These are phyloP conservation scores for Arabis alpina DNA, from an alignment of 345 rosid species.

Conservation along the genomic window DNA sequence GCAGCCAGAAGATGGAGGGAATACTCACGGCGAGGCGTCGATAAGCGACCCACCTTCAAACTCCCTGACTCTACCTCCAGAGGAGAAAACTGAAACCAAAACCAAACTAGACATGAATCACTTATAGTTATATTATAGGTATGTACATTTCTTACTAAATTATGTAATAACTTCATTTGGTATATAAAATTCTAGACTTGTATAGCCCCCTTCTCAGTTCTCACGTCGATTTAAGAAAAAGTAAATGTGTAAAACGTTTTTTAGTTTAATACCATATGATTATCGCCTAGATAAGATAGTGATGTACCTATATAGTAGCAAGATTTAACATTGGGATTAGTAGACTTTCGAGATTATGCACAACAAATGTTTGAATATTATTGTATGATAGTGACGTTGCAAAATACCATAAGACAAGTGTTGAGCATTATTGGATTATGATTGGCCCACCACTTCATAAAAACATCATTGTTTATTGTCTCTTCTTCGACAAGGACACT, in stretches of 20 bases:
- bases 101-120: constrained; percentile 10
- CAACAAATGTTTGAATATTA: not conserved
- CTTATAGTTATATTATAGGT: constrained; percentile 19
- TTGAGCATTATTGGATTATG: constrained; percentile 19
- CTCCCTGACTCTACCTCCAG: constrained; percentile 71
- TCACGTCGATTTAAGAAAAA: not conserved
- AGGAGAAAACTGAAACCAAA: constrained; percentile 48
- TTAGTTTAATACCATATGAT: not conserved
- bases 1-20: constrained; percentile 96
- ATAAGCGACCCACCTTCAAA: constrained; percentile 75
- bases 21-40: constrained; percentile 83
- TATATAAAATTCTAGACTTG: not conserved
- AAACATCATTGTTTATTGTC: constrained; percentile 1
- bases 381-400: not conserved
- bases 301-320: no score
- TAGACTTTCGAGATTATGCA: not conserved
- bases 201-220: constrained; percentile 30
- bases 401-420: constrained; percentile 14
- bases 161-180: constrained; percentile 34
- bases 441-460: constrained; percentile 22
- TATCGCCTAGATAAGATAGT: not conserved
- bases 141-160: not conserved
- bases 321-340: not conserved
- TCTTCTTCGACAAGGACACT: not conserved
- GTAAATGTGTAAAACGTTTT: constrained; percentile 27